These are phyloP conservation scores for Colletotrichum eleusines DNA, from an alignment of 2,329 filamentous ascomycete genomes.

Conservation along the genomic window DNA sequence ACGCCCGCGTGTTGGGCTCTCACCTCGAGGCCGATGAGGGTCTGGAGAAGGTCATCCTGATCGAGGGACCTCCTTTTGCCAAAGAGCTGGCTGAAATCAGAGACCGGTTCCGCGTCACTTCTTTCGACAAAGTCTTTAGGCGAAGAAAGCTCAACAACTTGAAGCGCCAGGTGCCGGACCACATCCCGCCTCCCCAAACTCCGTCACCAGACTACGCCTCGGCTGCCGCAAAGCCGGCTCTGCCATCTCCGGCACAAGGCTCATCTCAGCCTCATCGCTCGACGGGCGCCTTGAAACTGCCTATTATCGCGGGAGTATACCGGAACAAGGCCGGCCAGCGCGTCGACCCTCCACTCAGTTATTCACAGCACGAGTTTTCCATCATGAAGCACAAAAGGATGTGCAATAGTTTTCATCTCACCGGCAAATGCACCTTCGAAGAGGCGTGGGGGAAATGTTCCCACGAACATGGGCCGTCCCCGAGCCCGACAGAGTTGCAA, in stretches of 20 bases:
- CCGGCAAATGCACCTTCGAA: conserved; percentile 43
- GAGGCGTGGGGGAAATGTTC: conserved; percentile 42
- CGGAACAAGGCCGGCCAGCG: conserved; percentile 47
- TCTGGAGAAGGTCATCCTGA: conserved; percentile 50
- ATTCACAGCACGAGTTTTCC: conserved; percentile 42
- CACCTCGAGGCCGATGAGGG: conserved; percentile 46
- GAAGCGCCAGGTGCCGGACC: conserved; percentile 43
- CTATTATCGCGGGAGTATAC: conserved; percentile 14
- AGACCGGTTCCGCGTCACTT: conserved; percentile 45
- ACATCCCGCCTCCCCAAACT: conserved; percentile 43
- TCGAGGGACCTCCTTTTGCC: conserved; percentile 55
- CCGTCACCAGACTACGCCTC: conserved; percentile 42
- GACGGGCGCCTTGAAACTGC: neutral
- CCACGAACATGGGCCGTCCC: conserved; percentile 46
- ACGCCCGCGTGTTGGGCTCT: conserved; percentile 54
- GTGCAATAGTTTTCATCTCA: conserved; percentile 51
- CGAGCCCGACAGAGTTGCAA: conserved; percentile 43
- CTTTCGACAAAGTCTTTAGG: conserved; percentile 46
- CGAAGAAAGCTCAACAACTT: conserved; percentile 45
- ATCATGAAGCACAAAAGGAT: conserved; percentile 48
- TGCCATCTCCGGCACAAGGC: neutral
- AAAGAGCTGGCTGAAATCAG: conserved; percentile 51
- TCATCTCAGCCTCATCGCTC: neutral
- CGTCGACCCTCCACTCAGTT: conserved; percentile 46
- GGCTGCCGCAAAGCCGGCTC: conserved; percentile 31